These are phyloP conservation scores for Gaeumannomyces sp. DNA, from an alignment of 2,329 filamentous ascomycete species.

Conservation along the genomic window DNA sequence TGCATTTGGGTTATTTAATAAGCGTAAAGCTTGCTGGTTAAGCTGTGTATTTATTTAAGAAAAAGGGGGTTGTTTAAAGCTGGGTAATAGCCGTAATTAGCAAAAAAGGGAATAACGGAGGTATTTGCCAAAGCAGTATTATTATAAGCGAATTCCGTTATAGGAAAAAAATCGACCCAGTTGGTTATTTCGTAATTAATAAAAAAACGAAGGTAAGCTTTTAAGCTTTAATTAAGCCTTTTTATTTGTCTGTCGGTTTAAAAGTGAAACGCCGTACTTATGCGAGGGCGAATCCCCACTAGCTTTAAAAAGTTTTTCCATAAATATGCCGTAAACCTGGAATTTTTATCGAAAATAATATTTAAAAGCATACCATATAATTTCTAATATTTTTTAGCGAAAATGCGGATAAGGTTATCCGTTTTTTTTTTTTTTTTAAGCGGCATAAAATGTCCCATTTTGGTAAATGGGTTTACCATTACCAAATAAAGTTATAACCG, in stretches of 20 bases:
- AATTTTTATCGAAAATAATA: neutral
- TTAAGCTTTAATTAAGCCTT: neutral
- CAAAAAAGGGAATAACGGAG: neutral
- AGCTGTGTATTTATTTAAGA: neutral
- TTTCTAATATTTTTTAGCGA: neutral
- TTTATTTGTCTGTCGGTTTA: neutral
- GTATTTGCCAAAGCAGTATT: neutral
- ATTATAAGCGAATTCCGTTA: neutral
- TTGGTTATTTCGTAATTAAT: neutral
- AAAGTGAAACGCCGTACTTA: neutral
- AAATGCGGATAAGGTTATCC: no score
- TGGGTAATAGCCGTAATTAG: neutral
- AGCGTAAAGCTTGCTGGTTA: neutral
- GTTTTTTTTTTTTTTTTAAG: no score
- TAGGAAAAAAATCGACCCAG: neutral
- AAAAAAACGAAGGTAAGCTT: neutral
- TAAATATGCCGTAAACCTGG: neutral
- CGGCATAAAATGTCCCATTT: no score
- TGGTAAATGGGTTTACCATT: neutral
- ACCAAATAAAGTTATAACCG: neutral
- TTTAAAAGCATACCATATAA: neutral
- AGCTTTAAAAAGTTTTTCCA: neutral
- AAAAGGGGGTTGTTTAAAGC: neutral
- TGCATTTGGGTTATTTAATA: neutral
- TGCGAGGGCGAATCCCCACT: neutral